Percentiles rank a stretch among this genome's conserved stretches.
These are phyloP conservation scores for Aspergillus mulundensis DNA, from an alignment of 495 filamentous ascomycete genomes.

Conservation along the genomic window DNA sequence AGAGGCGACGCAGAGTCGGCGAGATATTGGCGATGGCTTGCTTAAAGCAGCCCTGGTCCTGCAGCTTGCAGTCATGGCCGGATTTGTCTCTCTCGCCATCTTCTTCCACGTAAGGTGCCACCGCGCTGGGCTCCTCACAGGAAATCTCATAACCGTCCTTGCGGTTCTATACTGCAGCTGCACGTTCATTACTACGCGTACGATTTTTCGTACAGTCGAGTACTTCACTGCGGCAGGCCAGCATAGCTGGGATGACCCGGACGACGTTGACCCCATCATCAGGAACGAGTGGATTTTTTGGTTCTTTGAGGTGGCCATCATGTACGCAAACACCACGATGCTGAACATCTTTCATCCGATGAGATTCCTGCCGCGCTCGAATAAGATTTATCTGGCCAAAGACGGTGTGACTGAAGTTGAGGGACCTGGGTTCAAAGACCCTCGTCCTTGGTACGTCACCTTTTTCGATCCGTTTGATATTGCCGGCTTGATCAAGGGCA, in stretches of 20 bases:
- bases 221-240: conserved; percentile 48
- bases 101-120: conserved; percentile 58
- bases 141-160: conserved; percentile 55
- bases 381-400: conserved; percentile 58
- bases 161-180: conserved; percentile 60
- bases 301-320: conserved; percentile 62
- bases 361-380: conserved; percentile 54
- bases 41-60: conserved; percentile 64
- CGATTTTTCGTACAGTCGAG: conserved; percentile 64
- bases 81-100: conserved; percentile 56
- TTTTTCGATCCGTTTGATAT: conserved; percentile 67
- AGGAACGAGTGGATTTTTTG: conserved; percentile 72
- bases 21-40: conserved; percentile 52
- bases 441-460: conserved; percentile 49
- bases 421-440: conserved; percentile 60
- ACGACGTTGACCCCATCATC: conserved; percentile 49
- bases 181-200: conserved; percentile 55
- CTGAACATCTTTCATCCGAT: conserved; percentile 63
- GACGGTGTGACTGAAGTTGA: conserved; percentile 64
- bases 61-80: conserved; percentile 59
- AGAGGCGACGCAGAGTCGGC: conserved; percentile 33
- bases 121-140: conserved; percentile 47
- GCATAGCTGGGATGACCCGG: conserved; percentile 30
- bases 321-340: conserved; percentile 59
- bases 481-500: conserved; percentile 51